Evolutionary conservation across 2,329 filamentous ascomycete genomes (phyloP).

Genomic region (Aspergillus intermedius): DNA sequence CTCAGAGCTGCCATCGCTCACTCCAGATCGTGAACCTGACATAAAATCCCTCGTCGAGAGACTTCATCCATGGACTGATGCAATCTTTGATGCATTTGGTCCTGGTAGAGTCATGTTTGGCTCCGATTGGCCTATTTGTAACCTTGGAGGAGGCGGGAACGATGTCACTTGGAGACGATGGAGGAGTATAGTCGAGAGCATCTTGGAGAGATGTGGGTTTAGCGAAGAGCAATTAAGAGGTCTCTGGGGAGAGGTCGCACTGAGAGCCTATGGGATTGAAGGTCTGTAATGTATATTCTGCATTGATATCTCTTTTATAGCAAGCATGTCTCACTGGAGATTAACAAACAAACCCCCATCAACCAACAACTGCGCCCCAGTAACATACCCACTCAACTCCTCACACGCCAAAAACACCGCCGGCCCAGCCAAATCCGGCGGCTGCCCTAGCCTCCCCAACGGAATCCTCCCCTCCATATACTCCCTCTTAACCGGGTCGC

Average conservation of each 20-base stretch:
- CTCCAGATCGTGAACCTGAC: slow-evolving; percentile 12
- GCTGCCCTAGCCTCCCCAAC: slow-evolving; percentile 64
- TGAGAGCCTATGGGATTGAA: slow-evolving; percentile 56
- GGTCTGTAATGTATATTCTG: not conserved
- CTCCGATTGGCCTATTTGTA: slow-evolving; percentile 91
- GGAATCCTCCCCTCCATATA: slow-evolving; percentile 82
- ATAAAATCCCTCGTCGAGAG: slow-evolving; percentile 44
- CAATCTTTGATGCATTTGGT: slow-evolving; percentile 67
- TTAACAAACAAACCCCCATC: slow-evolving; percentile 89
- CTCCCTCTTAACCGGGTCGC: slow-evolving; percentile 61
- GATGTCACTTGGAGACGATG: slow-evolving; percentile 67
- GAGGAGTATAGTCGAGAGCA: slow-evolving; percentile 61
- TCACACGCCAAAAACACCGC: slow-evolving; percentile 79
- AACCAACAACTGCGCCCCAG: slow-evolving; percentile 74
- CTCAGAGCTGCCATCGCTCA: slow-evolving; percentile 61
- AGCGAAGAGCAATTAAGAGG: slow-evolving; percentile 55
- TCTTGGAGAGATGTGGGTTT: slow-evolving; percentile 50
- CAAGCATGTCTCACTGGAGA: slow-evolving; percentile 53
- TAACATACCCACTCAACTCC: slow-evolving; percentile 72
- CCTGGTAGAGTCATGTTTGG: slow-evolving; percentile 75
- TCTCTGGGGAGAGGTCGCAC: slow-evolving; percentile 68
- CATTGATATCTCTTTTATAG: not conserved
- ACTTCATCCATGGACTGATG: slow-evolving; percentile 64
- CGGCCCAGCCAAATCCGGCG: slow-evolving; percentile 71
- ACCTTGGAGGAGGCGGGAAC: slow-evolving; percentile 53